Evolutionary conservation across 768 basidiomycete genomes (phyloP), one percentile per base, ranked within the genome.

Genomic region (Boletus coccyginus): DNA sequence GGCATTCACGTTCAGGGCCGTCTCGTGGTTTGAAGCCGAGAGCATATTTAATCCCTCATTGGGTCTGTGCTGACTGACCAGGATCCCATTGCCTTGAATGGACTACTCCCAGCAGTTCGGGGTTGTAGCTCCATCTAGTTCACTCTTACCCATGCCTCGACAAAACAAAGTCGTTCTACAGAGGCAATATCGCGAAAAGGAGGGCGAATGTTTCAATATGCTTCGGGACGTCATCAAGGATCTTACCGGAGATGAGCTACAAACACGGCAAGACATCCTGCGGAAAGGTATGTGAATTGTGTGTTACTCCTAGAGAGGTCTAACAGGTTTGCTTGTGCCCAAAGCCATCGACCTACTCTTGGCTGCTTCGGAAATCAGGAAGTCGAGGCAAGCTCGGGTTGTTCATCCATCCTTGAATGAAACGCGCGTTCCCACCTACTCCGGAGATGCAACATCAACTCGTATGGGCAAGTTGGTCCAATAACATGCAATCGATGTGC

Each of bases 181-280:
- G 21, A 57, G 55, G 29, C 59, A 41, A 24, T 70, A 69, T 27
- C 62, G 69, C 27, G 52, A 48, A 24, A 63, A 60, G 40, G 69
- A 70, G 38, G 42, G 55, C 11, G 62, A 70, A 31, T 56, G 52
- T 21, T 65, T 70, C 50, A 48, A 52, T n/a, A 24, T 27, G 5
- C 69, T 70, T 31, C 62, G 64, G 16, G 44, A 41, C 3, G 47
- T 54, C 47, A 62, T 70, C 45, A 48, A 35, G 5, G 51, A 65
- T 1, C 58, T 69, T 14, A 66, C 63, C 0, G 58, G 60, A 1
- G 52, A 58, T 27, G 59, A 51, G 19, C 50, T 38, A 0, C 57
- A 50, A 9, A 66, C 59, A 2, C 61, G 69, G 11, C 51, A 66
- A 6, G 69, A 70, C 16, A 59, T 56, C 32, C 51, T 70, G 10